phyloP scores from a whole-genome alignment of 305 asterid species.

The Lippia alba region DNA sequence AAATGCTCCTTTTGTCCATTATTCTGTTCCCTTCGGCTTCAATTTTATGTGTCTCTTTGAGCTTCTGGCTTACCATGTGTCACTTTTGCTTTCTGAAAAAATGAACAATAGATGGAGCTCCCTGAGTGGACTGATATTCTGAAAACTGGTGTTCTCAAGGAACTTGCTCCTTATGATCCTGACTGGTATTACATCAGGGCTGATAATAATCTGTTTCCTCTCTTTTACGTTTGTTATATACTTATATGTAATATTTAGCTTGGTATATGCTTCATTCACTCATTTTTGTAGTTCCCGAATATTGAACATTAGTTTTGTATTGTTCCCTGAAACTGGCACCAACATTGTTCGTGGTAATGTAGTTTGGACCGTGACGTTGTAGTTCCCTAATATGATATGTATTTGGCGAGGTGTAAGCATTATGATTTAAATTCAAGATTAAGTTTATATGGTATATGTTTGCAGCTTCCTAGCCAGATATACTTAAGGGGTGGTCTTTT shows the following conservation, averaged over 20 bases:
- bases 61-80: neutral
- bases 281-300: too few relatives aligned
- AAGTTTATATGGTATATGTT: neutral
- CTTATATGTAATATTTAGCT: neutral
- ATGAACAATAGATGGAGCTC: constrained; percentile 52
- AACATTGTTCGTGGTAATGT: too few relatives aligned
- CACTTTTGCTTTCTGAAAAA: neutral
- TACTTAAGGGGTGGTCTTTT: constrained; percentile 62
- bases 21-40: neutral
- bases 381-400: neutral
- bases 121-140: constrained; percentile 70
- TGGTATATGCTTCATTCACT: neutral
- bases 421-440: neutral
- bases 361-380: neutral
- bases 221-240: neutral
- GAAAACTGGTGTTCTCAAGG: constrained; percentile 61
- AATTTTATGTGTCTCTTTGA: neutral
- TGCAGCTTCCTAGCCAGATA: constrained; percentile 62
- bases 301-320: too few relatives aligned
- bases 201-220: constrained; percentile 38
- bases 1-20: neutral
- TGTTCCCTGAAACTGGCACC: too few relatives aligned
- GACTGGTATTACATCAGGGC: constrained; percentile 69
- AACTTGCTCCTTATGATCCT: constrained; percentile 63
- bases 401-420: too few relatives aligned